Evolutionary conservation across 768 basidiomycete species (phyloP).

Genomic region (Podaxis sp.): DNA sequence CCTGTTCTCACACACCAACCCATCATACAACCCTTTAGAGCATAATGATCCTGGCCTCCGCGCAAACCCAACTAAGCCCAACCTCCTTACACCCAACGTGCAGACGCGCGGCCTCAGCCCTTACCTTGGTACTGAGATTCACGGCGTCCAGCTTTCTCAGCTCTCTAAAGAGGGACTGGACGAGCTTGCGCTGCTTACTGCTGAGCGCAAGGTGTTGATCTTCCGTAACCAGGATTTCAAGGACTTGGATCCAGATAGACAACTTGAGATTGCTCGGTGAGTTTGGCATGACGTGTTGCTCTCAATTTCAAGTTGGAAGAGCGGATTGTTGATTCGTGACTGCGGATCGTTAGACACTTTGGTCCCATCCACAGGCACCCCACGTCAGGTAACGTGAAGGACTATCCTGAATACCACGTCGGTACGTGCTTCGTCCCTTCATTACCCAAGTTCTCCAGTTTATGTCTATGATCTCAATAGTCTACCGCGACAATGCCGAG

Average conservation of each 20-base stretch:
- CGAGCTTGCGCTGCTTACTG: slow-evolving; percentile 51
- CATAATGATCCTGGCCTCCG: slow-evolving; percentile 43
- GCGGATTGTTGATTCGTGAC: not conserved
- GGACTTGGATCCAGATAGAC: slow-evolving; percentile 48
- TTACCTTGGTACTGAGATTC: slow-evolving; percentile 51
- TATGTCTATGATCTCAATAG: slow-evolving; percentile 22
- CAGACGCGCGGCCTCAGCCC: slow-evolving; percentile 41
- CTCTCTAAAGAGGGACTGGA: slow-evolving; percentile 52
- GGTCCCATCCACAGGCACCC: slow-evolving; percentile 50
- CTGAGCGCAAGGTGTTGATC: slow-evolving; percentile 52
- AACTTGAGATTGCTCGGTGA: slow-evolving; percentile 46
- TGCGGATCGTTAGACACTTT: slow-evolving; percentile 33
- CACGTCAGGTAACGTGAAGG: slow-evolving; percentile 51
- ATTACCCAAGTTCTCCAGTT: not conserved
- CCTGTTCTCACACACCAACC: too few species aligned
- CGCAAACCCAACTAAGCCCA: slow-evolving; percentile 51
- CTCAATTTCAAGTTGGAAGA: too few species aligned
- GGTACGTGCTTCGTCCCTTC: slow-evolving; percentile 33
- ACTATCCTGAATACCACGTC: slow-evolving; percentile 59
- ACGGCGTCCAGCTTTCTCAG: slow-evolving; percentile 52
- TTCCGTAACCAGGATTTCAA: slow-evolving; percentile 67
- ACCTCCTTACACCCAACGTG: slow-evolving; percentile 40
- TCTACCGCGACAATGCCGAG: slow-evolving; percentile 49
- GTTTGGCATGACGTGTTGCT: slow-evolving; percentile 22
- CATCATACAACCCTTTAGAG: slow-evolving; percentile 23